A percentile compares a stretch with the other conserved stretches of the same genome.
These are phyloP conservation scores for Perilla frutescens DNA, from an alignment of 257 asterid species.

Conservation along the genomic window DNA sequence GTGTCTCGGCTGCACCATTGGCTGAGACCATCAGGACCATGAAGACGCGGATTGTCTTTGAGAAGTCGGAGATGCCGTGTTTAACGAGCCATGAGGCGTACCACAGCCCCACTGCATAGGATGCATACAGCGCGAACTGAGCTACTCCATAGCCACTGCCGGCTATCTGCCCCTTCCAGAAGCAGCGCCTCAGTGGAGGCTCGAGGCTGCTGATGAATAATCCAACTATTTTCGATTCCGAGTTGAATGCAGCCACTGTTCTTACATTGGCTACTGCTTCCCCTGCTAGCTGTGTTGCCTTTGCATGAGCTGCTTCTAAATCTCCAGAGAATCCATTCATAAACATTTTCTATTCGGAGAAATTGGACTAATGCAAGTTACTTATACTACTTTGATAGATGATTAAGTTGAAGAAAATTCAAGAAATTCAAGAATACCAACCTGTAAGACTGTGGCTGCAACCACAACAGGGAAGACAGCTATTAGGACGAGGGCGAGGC, in stretches of 20 bases:
- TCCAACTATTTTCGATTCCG: conserved; percentile 67
- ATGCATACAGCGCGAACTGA: conserved; percentile 79
- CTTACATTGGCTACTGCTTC: conserved; percentile 82
- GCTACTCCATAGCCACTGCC: conserved; percentile 89
- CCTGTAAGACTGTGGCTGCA: conserved; percentile 84
- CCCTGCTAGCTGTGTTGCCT: conserved; percentile 88
- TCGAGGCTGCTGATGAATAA: conserved; percentile 69
- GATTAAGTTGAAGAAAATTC: too few relatives aligned
- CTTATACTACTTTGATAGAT: too few relatives aligned
- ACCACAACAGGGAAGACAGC: conserved; percentile 92
- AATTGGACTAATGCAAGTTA: too few relatives aligned
- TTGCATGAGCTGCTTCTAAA: conserved; percentile 86
- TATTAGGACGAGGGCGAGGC: conserved; percentile 85
- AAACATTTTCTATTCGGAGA: conserved; percentile 64
- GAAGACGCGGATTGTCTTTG: conserved; percentile 88
- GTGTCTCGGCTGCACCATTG: conserved; percentile 87
- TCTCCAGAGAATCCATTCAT: conserved; percentile 93
- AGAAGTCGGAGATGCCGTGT: conserved; percentile 91
- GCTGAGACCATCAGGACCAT: conserved; percentile 97
- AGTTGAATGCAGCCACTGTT: conserved; percentile 91
- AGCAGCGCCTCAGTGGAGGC: conserved; percentile 71
- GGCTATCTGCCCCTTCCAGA: conserved; percentile 95
- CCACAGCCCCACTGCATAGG: conserved; percentile 94
- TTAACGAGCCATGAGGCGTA: conserved; percentile 92
- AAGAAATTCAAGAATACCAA: too few relatives aligned